Base-by-base conservation (phyloP, 768 basidiomycete genomes). In the Phylloporus rhodoxanthus region DNA sequence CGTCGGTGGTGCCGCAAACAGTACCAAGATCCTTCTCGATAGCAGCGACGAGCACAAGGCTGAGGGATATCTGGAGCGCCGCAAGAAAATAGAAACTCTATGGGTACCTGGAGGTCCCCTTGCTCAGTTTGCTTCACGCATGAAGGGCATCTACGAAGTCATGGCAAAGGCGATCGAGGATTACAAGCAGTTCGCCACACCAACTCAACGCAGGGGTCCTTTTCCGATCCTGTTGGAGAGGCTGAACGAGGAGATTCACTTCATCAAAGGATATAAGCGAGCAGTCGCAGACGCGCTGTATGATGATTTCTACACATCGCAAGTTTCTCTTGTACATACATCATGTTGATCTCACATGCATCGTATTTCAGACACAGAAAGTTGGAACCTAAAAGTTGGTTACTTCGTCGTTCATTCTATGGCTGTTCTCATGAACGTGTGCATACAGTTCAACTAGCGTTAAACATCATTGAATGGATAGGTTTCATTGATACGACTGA, bases 1-100 rank as follows among this genome's bases (percentile, higher is more conserved):
- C 20, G 55, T 63, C 26, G 62, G 63, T 23, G 63, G 62, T 14
- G 48, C 58, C 9, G 57, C 60, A 9, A 65, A 55, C 30, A 60
- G 58, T 15, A 60, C 52, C 33, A 63, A 57, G 47, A 51, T 60
- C 19, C 57, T 60, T 37, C 57, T 63, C 20, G 60, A 63, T 14
- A 54, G 50, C 25, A 62, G 52, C 11, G 54, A 59, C 33, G 57
- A 63, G 39, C 59, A 49, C 15, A 59, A 59, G 37, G 43, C 52
- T 1, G 59, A 56, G n/a, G 61, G 61, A 11, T 56, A 62, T 33
- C 42, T 58, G 1, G 54, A 48, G 5, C 59, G 61, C 17, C 53
- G 56, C 48, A 54, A 46, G 53, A 59, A 53, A 13, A 50, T 63
- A 40, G 51, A 54, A n/a, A 19, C 40, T 32, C 25, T 63, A 15